Evolutionary conservation across 23 red algal genomes (phyloP).

Genomic region (Pyropia yezoensis): DNA sequence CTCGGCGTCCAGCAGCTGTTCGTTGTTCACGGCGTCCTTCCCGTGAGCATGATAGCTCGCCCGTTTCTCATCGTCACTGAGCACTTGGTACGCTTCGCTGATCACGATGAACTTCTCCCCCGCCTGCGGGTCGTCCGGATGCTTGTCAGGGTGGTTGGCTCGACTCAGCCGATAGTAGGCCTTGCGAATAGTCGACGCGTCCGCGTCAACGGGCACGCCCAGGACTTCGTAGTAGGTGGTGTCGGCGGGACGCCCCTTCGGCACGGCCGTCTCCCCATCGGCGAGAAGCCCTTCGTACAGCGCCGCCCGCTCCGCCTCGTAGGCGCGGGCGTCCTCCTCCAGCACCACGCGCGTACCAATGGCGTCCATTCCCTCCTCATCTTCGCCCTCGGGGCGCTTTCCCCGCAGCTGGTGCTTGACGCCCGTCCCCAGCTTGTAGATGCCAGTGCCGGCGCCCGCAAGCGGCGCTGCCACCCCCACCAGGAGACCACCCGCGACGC

Average conservation of each 20-base stretch:
- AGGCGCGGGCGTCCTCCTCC: neutral
- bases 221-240: conserved; percentile 58
- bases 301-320: conserved; percentile 10
- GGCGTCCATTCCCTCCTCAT: no score
- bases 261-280: conserved; percentile 4
- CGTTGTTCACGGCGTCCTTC: conserved; percentile 18
- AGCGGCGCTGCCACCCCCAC: conserved; percentile 39
- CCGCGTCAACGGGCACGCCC: conserved; percentile 54
- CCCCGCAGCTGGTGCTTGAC: neutral
- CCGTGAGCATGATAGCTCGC: conserved; percentile 50
- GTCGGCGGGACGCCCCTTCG: conserved; percentile 32
- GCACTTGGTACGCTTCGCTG: conserved; percentile 74
- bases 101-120: conserved; percentile 75
- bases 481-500: conserved; percentile 28
- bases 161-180: conserved; percentile 80
- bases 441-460: conserved; percentile 28
- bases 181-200: conserved; percentile 74
- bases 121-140: conserved; percentile 43
- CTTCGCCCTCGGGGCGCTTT: no score
- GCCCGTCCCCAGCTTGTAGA: conserved; percentile 39
- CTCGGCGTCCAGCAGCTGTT: conserved; percentile 35
- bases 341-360: no score
- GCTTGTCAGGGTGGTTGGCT: conserved; percentile 56
- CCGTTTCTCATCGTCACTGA: conserved; percentile 49
- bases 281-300: conserved; percentile 28